These are phyloP conservation scores for Kandelia obovata DNA, from an alignment of 345 rosid species.

Conservation along the genomic window DNA sequence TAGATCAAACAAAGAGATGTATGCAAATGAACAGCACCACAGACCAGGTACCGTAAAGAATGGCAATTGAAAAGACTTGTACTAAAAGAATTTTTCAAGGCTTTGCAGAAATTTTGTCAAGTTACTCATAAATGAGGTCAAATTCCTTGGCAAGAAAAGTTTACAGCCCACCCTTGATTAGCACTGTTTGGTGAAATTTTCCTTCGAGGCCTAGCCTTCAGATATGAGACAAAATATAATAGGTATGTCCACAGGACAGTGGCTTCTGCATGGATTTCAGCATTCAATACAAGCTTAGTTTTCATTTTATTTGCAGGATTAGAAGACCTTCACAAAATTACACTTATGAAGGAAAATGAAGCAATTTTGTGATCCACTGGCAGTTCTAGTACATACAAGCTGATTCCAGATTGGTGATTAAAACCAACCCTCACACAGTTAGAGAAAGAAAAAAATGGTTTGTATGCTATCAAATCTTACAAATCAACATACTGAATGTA, in stretches of 20 bases:
- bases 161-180: not conserved
- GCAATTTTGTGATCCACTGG: slow-evolving; percentile 3
- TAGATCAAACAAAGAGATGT: not conserved
- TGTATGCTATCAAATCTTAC: too few species aligned
- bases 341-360: not conserved
- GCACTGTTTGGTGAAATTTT: not conserved
- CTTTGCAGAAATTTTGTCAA: not conserved
- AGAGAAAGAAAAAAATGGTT: too few species aligned
- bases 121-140: not conserved
- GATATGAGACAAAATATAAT: too few species aligned
- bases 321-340: not conserved
- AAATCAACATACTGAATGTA: too few species aligned
- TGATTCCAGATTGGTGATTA: not conserved
- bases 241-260: too few species aligned
- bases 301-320: not conserved
- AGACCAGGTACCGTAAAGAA: too few species aligned
- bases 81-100: not conserved
- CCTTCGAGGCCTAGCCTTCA: not conserved
- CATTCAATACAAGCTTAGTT: not conserved
- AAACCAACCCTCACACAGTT: not conserved
- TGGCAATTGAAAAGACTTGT: too few species aligned
- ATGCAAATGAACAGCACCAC: not conserved
- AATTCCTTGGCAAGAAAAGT: not conserved
- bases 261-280: not conserved
- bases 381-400: not conserved